A percentile compares a stretch with the other conserved stretches of the same genome.
phyloP scores from a whole-genome alignment of 129 eudicot species.

The Pseudognaphalium luteoalbum region DNA sequence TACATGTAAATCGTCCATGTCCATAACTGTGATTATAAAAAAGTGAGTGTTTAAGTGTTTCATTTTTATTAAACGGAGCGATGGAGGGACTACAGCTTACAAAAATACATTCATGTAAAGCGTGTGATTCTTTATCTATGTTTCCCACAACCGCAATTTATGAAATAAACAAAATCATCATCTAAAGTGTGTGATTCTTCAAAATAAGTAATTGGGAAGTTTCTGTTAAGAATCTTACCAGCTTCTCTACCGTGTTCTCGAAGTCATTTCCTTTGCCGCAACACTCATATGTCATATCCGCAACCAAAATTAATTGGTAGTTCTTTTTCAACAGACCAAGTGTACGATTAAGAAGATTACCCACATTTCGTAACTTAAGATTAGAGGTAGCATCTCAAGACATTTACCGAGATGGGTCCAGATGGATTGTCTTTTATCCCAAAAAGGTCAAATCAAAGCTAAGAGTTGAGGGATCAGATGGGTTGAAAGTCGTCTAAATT shows the following conservation, averaged over 20 bases:
- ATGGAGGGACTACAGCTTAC: not conserved
- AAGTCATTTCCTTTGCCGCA: slow-evolving; percentile 90
- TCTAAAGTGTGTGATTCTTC: slow-evolving; percentile 3
- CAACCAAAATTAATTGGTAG: slow-evolving; percentile 77
- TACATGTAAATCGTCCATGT: not conserved
- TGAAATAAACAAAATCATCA: not conserved
- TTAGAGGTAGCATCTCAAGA: not conserved
- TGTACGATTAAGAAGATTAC: slow-evolving; percentile 98
- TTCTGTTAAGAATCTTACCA: slow-evolving; percentile 45
- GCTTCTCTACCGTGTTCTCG: slow-evolving; percentile 73
- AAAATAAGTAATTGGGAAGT: not conserved
- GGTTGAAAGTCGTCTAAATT: not conserved
- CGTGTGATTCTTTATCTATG: not conserved
- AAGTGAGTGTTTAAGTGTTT: not conserved
- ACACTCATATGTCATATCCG: slow-evolving; percentile 69
- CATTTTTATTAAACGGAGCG: not conserved
- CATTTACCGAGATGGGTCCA: not conserved
- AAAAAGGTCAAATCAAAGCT: not conserved
- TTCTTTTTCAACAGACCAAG: slow-evolving; percentile 96
- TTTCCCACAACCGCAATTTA: not conserved
- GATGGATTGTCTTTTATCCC: not conserved
- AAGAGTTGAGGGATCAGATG: not conserved
- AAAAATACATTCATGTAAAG: slow-evolving; percentile 10
- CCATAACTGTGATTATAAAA: not conserved
- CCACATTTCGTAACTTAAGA: slow-evolving; percentile 30